phyloP scores from a whole-genome alignment of 2,329 filamentous ascomycete genomes.

The Elsinoe necatrix region DNA sequence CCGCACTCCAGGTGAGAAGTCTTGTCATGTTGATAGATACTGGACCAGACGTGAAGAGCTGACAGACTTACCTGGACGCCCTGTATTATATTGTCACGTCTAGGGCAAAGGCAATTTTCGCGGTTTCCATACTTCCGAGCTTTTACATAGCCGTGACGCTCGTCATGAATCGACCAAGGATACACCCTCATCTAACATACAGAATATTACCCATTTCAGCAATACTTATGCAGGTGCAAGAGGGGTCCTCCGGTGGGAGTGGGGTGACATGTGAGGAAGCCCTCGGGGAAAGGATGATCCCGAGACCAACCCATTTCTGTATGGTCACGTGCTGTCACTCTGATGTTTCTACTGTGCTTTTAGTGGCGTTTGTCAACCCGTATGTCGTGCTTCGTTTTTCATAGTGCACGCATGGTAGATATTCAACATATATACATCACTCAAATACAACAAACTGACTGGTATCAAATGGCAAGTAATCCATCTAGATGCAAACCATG shows the following conservation, averaged over 20 bases:
- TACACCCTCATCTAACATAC: background rate
- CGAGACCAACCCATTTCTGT: background rate
- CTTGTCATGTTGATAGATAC: background rate
- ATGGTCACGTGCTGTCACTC: background rate
- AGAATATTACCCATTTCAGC: background rate
- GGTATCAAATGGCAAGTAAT: background rate
- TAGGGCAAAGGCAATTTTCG: background rate
- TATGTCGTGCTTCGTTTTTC: background rate
- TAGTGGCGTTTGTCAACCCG: too few relatives aligned
- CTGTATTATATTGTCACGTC: background rate
- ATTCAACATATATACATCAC: background rate
- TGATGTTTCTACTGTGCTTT: background rate
- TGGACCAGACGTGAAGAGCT: background rate
- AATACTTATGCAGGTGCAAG: background rate
- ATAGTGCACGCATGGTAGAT: background rate
- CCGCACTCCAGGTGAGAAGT: background rate
- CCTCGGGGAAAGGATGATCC: background rate
- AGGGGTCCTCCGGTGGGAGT: background rate
- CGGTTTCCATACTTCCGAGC: background rate
- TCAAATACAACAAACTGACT: background rate
- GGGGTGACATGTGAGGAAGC: background rate
- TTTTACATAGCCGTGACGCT: background rate
- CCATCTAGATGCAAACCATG: background rate
- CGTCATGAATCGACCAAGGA: background rate
- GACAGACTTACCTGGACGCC: background rate